Evolutionary conservation across 768 basidiomycete genomes (phyloP).

Genomic region (Boletus bicolor): DNA sequence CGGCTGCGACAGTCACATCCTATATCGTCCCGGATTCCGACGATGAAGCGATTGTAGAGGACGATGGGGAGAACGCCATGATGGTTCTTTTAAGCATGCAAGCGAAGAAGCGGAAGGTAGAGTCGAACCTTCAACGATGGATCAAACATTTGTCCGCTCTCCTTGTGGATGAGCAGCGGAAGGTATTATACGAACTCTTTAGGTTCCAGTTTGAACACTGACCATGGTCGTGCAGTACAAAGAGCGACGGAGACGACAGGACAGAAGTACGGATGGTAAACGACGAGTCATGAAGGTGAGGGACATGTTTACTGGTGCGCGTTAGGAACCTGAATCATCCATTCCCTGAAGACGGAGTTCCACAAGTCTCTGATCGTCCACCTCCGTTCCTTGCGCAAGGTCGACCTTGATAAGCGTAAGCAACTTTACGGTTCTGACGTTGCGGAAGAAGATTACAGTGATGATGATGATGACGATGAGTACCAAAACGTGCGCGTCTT

Average conservation of each 20-base stretch:
- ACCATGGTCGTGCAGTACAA: constrained; percentile 45
- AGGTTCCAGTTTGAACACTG: constrained; percentile 6
- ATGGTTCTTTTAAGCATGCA: constrained; percentile 29
- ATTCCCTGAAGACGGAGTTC: constrained; percentile 56
- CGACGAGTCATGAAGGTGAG: constrained; percentile 59
- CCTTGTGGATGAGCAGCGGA: constrained; percentile 64
- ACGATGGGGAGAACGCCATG: constrained; percentile 35
- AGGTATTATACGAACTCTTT: constrained; percentile 40
- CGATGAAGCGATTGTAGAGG: constrained; percentile 53
- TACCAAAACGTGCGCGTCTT: constrained; percentile 29
- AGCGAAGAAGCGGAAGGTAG: constrained; percentile 37
- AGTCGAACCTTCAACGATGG: constrained; percentile 59
- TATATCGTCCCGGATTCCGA: constrained; percentile 71
- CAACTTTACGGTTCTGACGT: constrained; percentile 40
- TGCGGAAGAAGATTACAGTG: constrained; percentile 35
- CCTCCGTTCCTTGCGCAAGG: constrained; percentile 58
- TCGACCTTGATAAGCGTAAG: constrained; percentile 51
- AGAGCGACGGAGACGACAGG: constrained; percentile 55
- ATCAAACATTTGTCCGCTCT: constrained; percentile 61
- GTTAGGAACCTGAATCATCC: not conserved
- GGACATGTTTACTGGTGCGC: not conserved
- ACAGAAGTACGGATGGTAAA: constrained; percentile 46
- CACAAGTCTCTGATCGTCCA: constrained; percentile 57
- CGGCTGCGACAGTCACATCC: constrained; percentile 49
- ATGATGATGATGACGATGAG: constrained; percentile 35